Evolutionary conservation across 331 rosid genomes (phyloP).

Genomic region (Phaseolus coccineus): DNA sequence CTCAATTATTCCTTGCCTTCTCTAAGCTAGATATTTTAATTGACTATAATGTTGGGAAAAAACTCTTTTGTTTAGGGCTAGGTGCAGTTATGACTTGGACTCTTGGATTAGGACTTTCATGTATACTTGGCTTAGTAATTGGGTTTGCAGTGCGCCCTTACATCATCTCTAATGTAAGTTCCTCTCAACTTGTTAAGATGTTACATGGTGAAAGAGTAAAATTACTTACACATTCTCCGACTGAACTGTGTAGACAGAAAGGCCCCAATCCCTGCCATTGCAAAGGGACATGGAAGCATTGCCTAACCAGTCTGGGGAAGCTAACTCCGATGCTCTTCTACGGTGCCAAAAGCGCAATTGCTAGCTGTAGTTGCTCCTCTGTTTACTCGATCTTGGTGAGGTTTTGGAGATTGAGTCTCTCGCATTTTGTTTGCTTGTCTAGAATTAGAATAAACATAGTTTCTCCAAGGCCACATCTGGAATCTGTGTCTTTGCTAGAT

Average conservation of each 20-base stretch:
- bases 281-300: slow-evolving; percentile 71
- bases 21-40: slow-evolving; percentile 2
- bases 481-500: slow-evolving; percentile 64
- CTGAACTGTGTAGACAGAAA: slow-evolving; percentile 72
- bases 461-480: slow-evolving; percentile 41
- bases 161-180: slow-evolving; percentile 63
- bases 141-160: slow-evolving; percentile 61
- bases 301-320: slow-evolving; percentile 72
- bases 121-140: slow-evolving; percentile 51
- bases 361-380: slow-evolving; percentile 47
- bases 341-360: slow-evolving; percentile 74
- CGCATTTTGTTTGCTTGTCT: slow-evolving; percentile 54
- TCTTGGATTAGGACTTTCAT: slow-evolving; percentile 60
- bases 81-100: slow-evolving; percentile 62
- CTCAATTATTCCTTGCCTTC: background rate
- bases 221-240: slow-evolving; percentile 43
- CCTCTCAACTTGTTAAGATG: slow-evolving; percentile 21
- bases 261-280: slow-evolving; percentile 44
- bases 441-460: slow-evolving; percentile 24
- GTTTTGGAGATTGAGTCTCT: slow-evolving; percentile 51
- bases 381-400: slow-evolving; percentile 32
- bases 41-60: slow-evolving; percentile 30
- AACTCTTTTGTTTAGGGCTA: slow-evolving; percentile 51
- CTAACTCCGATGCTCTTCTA: slow-evolving; percentile 62
- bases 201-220: background rate